Evolutionary conservation across 495 filamentous ascomycete species (phyloP).

Genomic region (Penicillium argentinense): DNA sequence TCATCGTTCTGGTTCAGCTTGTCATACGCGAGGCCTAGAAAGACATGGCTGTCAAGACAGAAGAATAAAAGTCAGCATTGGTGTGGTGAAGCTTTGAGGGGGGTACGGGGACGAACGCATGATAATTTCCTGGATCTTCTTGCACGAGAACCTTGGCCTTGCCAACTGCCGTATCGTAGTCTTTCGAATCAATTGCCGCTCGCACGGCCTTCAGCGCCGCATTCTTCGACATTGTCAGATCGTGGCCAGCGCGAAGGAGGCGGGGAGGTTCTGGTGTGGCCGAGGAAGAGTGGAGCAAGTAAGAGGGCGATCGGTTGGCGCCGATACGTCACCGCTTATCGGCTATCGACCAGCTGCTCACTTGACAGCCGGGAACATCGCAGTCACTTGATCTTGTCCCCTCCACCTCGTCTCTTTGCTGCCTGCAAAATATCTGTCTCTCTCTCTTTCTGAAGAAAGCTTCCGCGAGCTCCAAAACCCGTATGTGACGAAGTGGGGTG

Average conservation of each 20-base stretch:
- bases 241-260: slow-evolving; percentile 9
- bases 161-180: slow-evolving; percentile 70
- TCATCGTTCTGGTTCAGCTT: slow-evolving; percentile 68
- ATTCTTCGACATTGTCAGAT: slow-evolving; percentile 60
- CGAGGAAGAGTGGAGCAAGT: slow-evolving; percentile 10
- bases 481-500: no score
- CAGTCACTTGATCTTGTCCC: no score
- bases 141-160: slow-evolving; percentile 66
- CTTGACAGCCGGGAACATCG: no score
- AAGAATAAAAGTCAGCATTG: slow-evolving; percentile 11
- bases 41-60: slow-evolving; percentile 59
- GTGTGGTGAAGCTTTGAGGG: background rate
- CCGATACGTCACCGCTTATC: slow-evolving; percentile 30
- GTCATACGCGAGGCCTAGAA: slow-evolving; percentile 77
- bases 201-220: slow-evolving; percentile 80
- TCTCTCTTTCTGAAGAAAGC: background rate
- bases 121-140: slow-evolving; percentile 76
- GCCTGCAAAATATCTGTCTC: no score
- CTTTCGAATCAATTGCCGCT: slow-evolving; percentile 72
- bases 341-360: slow-evolving; percentile 13
- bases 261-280: slow-evolving; percentile 24
- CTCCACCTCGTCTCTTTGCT: background rate
- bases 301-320: slow-evolving; percentile 6
- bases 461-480: no score
- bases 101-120: slow-evolving; percentile 56